Evolutionary conservation across 2,329 filamentous ascomycete genomes (phyloP), one percentile per base, ranked within the genome.

Genomic region (Davidsoniella australis): DNA sequence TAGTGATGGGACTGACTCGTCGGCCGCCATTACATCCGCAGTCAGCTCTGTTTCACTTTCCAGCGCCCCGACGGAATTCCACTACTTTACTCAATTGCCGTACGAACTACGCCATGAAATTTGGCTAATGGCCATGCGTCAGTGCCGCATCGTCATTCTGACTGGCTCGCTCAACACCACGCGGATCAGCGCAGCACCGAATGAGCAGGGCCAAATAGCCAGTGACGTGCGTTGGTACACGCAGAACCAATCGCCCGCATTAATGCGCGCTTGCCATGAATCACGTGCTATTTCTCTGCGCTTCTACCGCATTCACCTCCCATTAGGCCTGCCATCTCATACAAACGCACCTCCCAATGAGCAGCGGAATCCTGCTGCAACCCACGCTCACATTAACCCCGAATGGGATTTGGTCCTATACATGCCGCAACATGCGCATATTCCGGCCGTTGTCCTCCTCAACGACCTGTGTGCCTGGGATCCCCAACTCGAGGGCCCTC

Each of bases 401-500:
- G 53, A 56, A 24, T 56, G 55, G 55, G 54, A 56, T 42, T 50
- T 56, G 44, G 51, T 56, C 6, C 44, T 56, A 8, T 56, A 51
- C 48, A 41, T 53, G 17, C 49, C 49, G 14, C 33, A 42, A 14
- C 48, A 41, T 24, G 37, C 41, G 7, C 37, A 48, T 7, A 33
- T 56, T 16, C 48, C 50, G 17, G 48, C 54, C 26, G 42, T 50
- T 36, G 51, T 54, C 39, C 50, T 56, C 37, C 54, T 55, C 39
- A 56, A 52, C 45, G 53, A 56, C 40, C 48, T 56, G 29, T 41
- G 49, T 9, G 54, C 55, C 18, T 50, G 50, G 37, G 55, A 56
- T 39, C 54, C 53, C 10, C 39, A 33, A 20, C 47, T 46, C 10
- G 23, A 48, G 18, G 55, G 55, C 16, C 45, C 53, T 9, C 40